Evolutionary conservation across 345 rosid genomes (phyloP).

Genomic region (Erodium maritimum): DNA sequence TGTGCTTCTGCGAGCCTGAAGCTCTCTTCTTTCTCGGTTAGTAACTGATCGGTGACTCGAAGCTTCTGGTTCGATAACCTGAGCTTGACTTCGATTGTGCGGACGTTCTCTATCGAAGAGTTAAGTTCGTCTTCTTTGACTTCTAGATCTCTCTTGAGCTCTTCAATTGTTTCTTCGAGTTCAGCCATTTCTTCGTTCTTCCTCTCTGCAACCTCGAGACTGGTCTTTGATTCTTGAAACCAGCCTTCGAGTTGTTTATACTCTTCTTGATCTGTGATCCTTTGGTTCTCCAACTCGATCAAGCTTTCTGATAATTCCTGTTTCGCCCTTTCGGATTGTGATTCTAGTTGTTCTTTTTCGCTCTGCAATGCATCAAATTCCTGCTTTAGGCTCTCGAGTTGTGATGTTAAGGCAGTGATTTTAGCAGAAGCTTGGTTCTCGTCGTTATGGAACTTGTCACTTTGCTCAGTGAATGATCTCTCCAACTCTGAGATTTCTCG

Average conservation of each 20-base stretch:
- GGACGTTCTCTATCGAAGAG: constrained; percentile 38
- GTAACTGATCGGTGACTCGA: constrained; percentile 71
- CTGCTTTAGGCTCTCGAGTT: constrained; percentile 29
- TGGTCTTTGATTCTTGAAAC: constrained; percentile 30
- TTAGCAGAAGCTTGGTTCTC: constrained; percentile 39
- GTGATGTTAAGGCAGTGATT: constrained; percentile 27
- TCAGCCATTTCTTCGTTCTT: constrained; percentile 40
- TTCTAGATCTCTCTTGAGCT: constrained; percentile 55
- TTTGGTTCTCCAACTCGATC: constrained; percentile 28
- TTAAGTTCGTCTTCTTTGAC: constrained; percentile 66
- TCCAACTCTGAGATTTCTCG: constrained; percentile 45
- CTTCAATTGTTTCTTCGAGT: constrained; percentile 46
- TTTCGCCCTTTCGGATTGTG: constrained; percentile 41
- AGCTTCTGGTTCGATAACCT: constrained; percentile 90
- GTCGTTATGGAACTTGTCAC: constrained; percentile 23
- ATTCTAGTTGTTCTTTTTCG: constrained; percentile 29
- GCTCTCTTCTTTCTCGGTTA: constrained; percentile 61
- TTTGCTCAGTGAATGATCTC: constrained; percentile 25
- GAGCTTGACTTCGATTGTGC: constrained; percentile 64
- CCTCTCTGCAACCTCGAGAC: constrained; percentile 31
- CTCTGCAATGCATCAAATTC: constrained; percentile 36
- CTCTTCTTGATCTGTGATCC: constrained; percentile 45
- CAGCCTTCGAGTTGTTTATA: constrained; percentile 25
- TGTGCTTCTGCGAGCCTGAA: constrained; percentile 49
- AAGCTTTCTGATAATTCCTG: constrained; percentile 33